phyloP scores from a whole-genome alignment of 2,329 filamentous ascomycete genomes.

The Colletotrichum spaethianum region DNA sequence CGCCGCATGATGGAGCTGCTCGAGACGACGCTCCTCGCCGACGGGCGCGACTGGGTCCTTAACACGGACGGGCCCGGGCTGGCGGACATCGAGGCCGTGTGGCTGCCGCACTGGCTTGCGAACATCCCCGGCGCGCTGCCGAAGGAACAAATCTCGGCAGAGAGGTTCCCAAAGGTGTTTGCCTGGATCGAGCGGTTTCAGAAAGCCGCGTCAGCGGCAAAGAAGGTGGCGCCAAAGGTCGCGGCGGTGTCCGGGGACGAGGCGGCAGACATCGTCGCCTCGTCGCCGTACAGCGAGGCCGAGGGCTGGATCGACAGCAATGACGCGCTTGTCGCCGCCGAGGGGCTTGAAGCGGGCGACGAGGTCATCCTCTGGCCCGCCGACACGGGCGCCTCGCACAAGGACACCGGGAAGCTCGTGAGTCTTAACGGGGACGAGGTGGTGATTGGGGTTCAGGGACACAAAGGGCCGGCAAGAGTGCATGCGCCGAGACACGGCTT shows the following conservation, averaged over 20 bases:
- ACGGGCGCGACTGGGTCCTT: slow-evolving; percentile 77
- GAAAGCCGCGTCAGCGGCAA: slow-evolving; percentile 59
- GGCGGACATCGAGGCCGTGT: slow-evolving; percentile 79
- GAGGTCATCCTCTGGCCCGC: slow-evolving; percentile 72
- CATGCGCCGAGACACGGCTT: slow-evolving; percentile 76
- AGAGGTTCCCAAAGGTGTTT: slow-evolving; percentile 71
- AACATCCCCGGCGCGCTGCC: slow-evolving; percentile 70
- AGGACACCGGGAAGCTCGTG: slow-evolving; percentile 70
- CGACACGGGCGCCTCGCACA: slow-evolving; percentile 72
- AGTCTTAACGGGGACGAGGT: slow-evolving; percentile 67
- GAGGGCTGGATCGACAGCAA: slow-evolving; percentile 59
- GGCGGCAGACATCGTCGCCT: slow-evolving; percentile 56
- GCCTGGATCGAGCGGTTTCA: slow-evolving; percentile 77
- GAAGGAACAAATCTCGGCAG: slow-evolving; percentile 63
- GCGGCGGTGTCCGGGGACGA: slow-evolving; percentile 66
- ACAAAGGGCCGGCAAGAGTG: slow-evolving; percentile 62
- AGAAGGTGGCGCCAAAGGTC: slow-evolving; percentile 51
- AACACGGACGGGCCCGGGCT: slow-evolving; percentile 66
- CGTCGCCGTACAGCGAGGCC: slow-evolving; percentile 61
- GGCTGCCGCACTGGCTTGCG: slow-evolving; percentile 77
- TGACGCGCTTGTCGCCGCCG: slow-evolving; percentile 62
- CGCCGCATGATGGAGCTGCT: slow-evolving; percentile 68
- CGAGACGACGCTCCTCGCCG: slow-evolving; percentile 74
- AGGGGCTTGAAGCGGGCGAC: slow-evolving; percentile 67
- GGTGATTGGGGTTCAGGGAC: slow-evolving; percentile 67